Conservation (phyloP, 129 eudicot species). For the Flaveria trinervia region DNA sequence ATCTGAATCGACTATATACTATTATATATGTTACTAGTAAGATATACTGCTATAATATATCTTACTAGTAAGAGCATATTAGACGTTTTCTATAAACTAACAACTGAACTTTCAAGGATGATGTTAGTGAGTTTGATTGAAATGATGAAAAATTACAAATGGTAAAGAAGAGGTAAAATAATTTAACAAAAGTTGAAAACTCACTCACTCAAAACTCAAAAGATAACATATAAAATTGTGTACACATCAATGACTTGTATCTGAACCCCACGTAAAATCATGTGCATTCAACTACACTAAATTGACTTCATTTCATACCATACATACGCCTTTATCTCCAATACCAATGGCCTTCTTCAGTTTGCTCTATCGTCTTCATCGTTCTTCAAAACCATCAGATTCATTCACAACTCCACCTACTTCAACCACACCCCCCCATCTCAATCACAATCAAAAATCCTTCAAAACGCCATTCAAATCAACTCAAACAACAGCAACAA, state of each 20-base stretch:
- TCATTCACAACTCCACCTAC: conserved; percentile 24
- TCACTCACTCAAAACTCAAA: no score
- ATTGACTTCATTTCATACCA: neutral
- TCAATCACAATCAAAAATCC: conserved; percentile 28
- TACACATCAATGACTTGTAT: neutral
- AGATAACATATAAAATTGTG: neutral
- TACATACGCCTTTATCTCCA: neutral
- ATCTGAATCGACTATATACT: no score
- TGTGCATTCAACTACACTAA: neutral
- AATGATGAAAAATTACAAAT: no score
- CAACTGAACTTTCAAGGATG: no score
- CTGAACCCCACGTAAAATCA: neutral
- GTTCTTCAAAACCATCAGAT: conserved; percentile 24
- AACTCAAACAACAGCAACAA: conserved; percentile 20
- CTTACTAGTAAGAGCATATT: no score
- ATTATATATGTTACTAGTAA: no score
- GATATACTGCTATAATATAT: no score
- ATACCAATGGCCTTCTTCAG: conserved; percentile 41
- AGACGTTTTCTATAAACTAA: no score
- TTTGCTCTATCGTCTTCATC: conserved; percentile 46
- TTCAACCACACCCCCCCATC: conserved; percentile 19
- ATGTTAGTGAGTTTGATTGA: no score
- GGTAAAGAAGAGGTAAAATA: no score
- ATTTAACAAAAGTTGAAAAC: no score
- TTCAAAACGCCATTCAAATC: conserved; percentile 1